Evolutionary conservation across 495 filamentous ascomycete species (phyloP).

Genomic region (Halenospora varia): DNA sequence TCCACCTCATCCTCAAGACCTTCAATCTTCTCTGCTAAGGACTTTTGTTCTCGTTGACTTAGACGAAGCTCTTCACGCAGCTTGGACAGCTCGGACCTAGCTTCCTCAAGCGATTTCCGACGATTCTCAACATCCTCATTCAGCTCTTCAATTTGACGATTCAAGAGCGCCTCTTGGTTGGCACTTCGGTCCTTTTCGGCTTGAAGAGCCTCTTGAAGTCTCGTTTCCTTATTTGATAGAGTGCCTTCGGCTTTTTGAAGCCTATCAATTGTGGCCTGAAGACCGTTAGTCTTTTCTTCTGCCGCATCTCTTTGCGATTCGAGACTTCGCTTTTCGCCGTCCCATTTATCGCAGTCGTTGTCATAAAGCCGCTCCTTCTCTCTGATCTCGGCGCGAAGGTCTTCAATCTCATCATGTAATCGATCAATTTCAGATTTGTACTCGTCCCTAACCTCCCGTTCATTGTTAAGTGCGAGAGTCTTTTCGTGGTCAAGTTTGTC

Average conservation of each 20-base stretch:
- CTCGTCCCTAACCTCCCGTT: constrained; percentile 50
- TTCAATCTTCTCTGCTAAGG: constrained; percentile 62
- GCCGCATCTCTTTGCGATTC: constrained; percentile 62
- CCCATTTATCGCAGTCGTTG: constrained; percentile 68
- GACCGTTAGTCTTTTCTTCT: constrained; percentile 63
- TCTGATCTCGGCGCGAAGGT: constrained; percentile 66
- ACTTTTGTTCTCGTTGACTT: constrained; percentile 58
- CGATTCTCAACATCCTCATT: constrained; percentile 52
- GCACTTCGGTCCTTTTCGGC: constrained; percentile 54
- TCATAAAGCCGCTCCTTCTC: constrained; percentile 69
- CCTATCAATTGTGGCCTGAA: constrained; percentile 67
- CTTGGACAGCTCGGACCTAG: constrained; percentile 53
- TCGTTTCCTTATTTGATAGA: constrained; percentile 58
- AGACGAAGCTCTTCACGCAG: constrained; percentile 66
- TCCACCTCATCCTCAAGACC: constrained; percentile 79
- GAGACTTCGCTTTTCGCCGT: constrained; percentile 57
- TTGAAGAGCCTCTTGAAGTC: constrained; percentile 58
- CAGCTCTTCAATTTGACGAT: constrained; percentile 53
- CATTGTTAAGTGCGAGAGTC: constrained; percentile 52
- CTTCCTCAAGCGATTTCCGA: constrained; percentile 47
- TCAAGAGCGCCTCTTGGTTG: constrained; percentile 51
- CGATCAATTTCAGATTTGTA: constrained; percentile 60
- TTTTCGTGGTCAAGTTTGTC: constrained; percentile 54
- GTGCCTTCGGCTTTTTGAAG: constrained; percentile 66
- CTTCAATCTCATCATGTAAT: constrained; percentile 62